phyloP scores from a whole-genome alignment of 176 grass and related monocot species.

The Urochloa ruziziensis region DNA sequence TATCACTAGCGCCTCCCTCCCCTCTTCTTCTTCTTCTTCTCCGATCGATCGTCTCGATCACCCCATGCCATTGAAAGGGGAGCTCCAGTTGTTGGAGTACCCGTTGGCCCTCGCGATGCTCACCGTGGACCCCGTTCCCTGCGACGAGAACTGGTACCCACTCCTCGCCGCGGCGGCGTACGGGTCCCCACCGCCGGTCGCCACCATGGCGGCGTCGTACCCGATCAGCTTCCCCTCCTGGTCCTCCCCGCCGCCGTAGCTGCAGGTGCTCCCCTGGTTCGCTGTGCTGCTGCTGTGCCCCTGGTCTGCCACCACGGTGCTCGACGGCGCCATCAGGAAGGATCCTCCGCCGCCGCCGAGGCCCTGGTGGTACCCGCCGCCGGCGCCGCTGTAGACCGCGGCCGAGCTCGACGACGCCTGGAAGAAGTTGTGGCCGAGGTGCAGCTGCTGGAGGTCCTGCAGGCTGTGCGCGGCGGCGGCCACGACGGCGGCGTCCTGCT shows the following conservation, averaged over 20 bases:
- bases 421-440: conserved; percentile 65
- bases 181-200: conserved; percentile 14
- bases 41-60: conserved; percentile 6
- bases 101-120: conserved; percentile 53
- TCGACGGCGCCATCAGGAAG: conserved; percentile 39
- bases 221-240: conserved; percentile 43
- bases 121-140: conserved; percentile 48
- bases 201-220: conserved; percentile 34
- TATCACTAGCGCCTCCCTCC: conserved; percentile 7
- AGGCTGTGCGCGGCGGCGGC: conserved; percentile 29
- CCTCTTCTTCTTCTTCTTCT: conserved; percentile 6
- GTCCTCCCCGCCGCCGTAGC: conserved; percentile 41
- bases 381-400: conserved; percentile 32
- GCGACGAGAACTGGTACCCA: conserved; percentile 62
- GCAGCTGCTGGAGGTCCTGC: conserved; percentile 52
- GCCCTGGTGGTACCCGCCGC: conserved; percentile 37
- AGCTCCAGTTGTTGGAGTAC: conserved; percentile 47
- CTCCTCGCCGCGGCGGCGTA: conserved; percentile 37
- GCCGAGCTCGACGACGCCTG: conserved; percentile 49
- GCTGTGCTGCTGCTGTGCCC: conserved; percentile 53
- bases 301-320: conserved; percentile 34
- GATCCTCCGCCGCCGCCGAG: conserved; percentile 20
- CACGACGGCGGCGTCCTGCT: conserved; percentile 40
- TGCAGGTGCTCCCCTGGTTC: conserved; percentile 43
- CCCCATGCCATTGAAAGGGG: conserved; percentile 48